Evolutionary conservation across 768 basidiomycete species (phyloP).

Genomic region (Lanmaoa pseudosensibilis): DNA sequence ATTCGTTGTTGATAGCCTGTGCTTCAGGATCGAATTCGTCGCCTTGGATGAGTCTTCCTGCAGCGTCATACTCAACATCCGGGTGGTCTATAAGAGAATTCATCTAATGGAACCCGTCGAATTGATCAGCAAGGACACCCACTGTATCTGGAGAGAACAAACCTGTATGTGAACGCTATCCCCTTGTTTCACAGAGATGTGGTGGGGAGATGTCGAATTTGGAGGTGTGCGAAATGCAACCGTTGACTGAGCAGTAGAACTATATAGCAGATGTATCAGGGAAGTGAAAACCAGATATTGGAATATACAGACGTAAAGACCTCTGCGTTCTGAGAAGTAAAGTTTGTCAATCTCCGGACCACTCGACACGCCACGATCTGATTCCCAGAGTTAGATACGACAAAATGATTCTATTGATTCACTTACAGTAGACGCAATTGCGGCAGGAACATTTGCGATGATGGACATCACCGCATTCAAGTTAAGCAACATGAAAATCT

Average conservation of each 20-base stretch:
- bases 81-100: conserved; percentile 55
- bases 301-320: conserved; percentile 48
- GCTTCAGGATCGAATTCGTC: conserved; percentile 59
- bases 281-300: conserved; percentile 23
- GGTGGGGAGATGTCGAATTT: conserved; percentile 27
- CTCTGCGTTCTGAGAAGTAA: conserved; percentile 47
- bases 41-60: conserved; percentile 48
- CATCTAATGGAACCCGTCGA: conserved; percentile 50
- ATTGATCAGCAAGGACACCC: background rate
- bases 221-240: conserved; percentile 57
- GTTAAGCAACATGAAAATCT: conserved; percentile 65
- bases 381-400: background rate
- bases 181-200: conserved; percentile 37
- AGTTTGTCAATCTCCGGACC: conserved; percentile 67
- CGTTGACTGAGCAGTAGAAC: conserved; percentile 48
- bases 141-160: conserved; percentile 1
- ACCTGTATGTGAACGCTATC: conserved; percentile 66
- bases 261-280: conserved; percentile 23
- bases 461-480: conserved; percentile 73
- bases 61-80: conserved; percentile 53
- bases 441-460: conserved; percentile 72
- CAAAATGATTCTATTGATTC: background rate
- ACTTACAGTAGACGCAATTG: conserved; percentile 63
- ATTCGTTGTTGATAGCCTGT: conserved; percentile 57
- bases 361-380: conserved; percentile 65